Conservation (phyloP, 1,139 yeast genomes). For the Kodamaea sp. region DNA sequence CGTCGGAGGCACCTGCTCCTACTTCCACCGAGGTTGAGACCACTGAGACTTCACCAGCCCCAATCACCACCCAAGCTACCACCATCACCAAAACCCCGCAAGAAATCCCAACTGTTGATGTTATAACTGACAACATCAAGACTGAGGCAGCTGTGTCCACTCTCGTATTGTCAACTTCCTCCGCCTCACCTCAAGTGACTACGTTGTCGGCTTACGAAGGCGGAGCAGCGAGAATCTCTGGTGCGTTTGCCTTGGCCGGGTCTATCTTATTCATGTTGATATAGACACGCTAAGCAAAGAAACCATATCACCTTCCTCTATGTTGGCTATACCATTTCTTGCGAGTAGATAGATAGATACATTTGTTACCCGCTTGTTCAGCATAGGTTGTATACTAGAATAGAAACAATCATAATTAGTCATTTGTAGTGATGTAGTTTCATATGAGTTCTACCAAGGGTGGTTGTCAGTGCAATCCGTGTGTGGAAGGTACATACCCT, state of each 20-base stretch:
- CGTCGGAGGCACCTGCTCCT: not conserved
- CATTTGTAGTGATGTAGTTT: no score
- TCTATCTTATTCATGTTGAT: constrained; percentile 15
- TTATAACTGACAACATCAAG: constrained; percentile 25
- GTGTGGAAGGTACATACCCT: no score
- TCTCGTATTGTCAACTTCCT: constrained; percentile 7
- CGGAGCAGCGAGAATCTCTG: constrained; percentile 16
- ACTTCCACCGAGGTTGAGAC: constrained; percentile 2
- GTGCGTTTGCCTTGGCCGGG: constrained; percentile 13
- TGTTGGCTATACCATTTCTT: no score
- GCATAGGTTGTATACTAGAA: no score
- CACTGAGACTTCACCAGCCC: constrained; percentile 4
- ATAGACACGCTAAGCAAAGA: constrained; percentile 9
- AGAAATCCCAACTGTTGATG: constrained; percentile 21
- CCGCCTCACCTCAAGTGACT: constrained; percentile 9
- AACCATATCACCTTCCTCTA: no score
- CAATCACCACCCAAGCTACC: constrained; percentile 4
- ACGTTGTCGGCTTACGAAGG: constrained; percentile 17
- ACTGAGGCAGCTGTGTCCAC: constrained; percentile 16
- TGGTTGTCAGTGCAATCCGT: no score
- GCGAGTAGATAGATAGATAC: no score
- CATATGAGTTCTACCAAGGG: no score
- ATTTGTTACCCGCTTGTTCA: no score
- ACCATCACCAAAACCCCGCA: constrained; percentile 3
- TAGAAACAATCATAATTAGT: no score